Evolutionary conservation across 805 yeast species (phyloP).

Genomic region (Candida chilensis): DNA sequence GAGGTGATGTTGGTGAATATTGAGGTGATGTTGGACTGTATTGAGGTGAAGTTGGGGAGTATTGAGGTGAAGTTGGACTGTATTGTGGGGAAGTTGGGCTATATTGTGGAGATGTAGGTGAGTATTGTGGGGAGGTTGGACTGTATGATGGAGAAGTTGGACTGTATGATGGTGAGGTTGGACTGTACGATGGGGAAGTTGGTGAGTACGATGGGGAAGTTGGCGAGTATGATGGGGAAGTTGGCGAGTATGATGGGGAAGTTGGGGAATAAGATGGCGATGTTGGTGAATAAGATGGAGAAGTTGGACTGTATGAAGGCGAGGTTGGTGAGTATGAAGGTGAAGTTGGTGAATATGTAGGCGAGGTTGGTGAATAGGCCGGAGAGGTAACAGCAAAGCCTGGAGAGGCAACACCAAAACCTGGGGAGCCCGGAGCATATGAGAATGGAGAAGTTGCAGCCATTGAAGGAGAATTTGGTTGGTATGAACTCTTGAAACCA

Average conservation of each 20-base stretch:
- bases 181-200: constrained; percentile 69
- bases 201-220: constrained; percentile 72
- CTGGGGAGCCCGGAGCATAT: constrained; percentile 43
- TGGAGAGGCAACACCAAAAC: constrained; percentile 33
- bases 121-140: constrained; percentile 61
- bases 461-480: constrained; percentile 25
- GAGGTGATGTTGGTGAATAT: constrained; percentile 68
- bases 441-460: constrained; percentile 54
- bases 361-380: constrained; percentile 38
- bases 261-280: constrained; percentile 61
- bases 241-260: constrained; percentile 64
- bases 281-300: constrained; percentile 64
- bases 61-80: constrained; percentile 73
- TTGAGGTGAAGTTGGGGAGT: constrained; percentile 70
- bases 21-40: constrained; percentile 57
- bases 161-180: constrained; percentile 59
- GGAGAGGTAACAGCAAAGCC: constrained; percentile 34
- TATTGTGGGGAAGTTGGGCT: constrained; percentile 67
- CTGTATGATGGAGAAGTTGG: constrained; percentile 53
- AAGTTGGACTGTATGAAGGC: constrained; percentile 67
- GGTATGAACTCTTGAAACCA: constrained; percentile 28
- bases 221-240: constrained; percentile 63
- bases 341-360: constrained; percentile 42
- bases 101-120: constrained; percentile 77
- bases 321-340: constrained; percentile 54